These are phyloP conservation scores for Staphylotrichum tortipilum DNA, from an alignment of 495 filamentous ascomycete species.

Conservation along the genomic window DNA sequence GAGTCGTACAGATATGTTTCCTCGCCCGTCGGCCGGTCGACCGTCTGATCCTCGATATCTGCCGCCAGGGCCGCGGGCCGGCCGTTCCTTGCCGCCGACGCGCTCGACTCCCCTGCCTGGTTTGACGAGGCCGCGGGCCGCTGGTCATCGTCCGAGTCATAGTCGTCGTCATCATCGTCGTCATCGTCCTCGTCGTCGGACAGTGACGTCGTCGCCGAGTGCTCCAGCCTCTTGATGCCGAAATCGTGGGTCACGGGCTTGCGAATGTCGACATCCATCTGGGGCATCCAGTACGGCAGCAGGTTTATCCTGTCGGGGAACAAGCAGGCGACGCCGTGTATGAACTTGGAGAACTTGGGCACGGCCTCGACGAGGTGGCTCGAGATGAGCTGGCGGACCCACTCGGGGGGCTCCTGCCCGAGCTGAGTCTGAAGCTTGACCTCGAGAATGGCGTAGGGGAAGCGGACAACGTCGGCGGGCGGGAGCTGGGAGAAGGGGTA, in stretches of 20 bases:
- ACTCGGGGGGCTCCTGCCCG: conserved; percentile 93
- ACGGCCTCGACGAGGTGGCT: conserved; percentile 96
- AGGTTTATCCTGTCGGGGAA: conserved; percentile 84
- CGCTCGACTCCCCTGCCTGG: conserved; percentile 28
- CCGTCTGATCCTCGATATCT: conserved; percentile 43
- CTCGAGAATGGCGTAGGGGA: conserved; percentile 93
- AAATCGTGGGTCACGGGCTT: conserved; percentile 81
- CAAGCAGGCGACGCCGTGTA: conserved; percentile 81
- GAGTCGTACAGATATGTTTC: conserved; percentile 91
- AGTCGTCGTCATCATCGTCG: conserved; percentile 36
- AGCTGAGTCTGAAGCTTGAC: conserved; percentile 96
- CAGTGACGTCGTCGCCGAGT: conserved; percentile 65
- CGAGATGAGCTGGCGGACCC: conserved; percentile 85
- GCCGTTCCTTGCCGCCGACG: conserved; percentile 29
- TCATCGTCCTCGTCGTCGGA: conserved; percentile 54
- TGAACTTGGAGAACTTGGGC: conserved; percentile 99
- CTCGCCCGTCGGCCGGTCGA: conserved; percentile 39
- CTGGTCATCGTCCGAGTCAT: conserved; percentile 48
- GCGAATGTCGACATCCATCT: conserved; percentile 97
- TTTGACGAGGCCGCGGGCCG: conserved; percentile 13
- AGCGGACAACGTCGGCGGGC: conserved; percentile 73
- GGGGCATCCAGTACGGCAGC: conserved; percentile 93
- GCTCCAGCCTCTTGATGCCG: conserved; percentile 72
- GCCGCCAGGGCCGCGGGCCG: conserved; percentile 29
- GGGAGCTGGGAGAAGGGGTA: conserved; percentile 87